Evolutionary conservation across 169 alveolate genomes (phyloP), one percentile per base, ranked within the genome.

Genomic region (Eimeria acervulina): DNA sequence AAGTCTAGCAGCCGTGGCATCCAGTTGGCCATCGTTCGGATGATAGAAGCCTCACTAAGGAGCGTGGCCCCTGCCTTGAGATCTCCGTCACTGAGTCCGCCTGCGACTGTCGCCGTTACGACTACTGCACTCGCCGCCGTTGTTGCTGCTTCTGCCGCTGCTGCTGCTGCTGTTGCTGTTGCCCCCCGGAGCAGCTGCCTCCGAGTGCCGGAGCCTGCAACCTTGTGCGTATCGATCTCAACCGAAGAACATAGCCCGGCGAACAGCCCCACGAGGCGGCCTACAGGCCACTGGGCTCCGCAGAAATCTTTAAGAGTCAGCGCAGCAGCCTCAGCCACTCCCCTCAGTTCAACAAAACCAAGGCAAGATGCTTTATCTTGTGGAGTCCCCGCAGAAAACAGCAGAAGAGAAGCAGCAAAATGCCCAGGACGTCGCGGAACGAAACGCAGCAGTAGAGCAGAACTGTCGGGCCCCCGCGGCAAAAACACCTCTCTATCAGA

Each of bases 251-350:
- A 6, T 0, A 38, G 55, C 6, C 12, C 78, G 3, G 55, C 36
- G 13, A 40, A 74, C 44, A 81, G 42, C 28, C 47, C 33, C n/a
- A 61, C 4, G 23, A 84, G 80, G 51, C 63, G 80, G 36, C 61
- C 40, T 5, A 19, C 12, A 28, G 93, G 81, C 93, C 51, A 84
- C 63, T 12, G 51, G 42, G 19, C 55, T 17, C 80, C 80, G 28
- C 93, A 84, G 55, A 84, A 84, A 13, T 84, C 93, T 23, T 59
- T 59, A 8, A 84, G 93, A 8, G 93, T 84, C 59, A 84, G 38
- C 0, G 93, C 93, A 59, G 80, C 93, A 21, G 80, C 93, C 52
- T 84, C 93, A 7, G 93, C 93, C 10, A 33, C 26, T 68, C 93
- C 93, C 3, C 59, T 66, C 33, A 84, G 93, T 38, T 59, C 93